Evolutionary conservation across 2,329 filamentous ascomycete species (phyloP), one percentile per base, ranked within the genome.

Genomic region (Lasiodiplodia sp.): DNA sequence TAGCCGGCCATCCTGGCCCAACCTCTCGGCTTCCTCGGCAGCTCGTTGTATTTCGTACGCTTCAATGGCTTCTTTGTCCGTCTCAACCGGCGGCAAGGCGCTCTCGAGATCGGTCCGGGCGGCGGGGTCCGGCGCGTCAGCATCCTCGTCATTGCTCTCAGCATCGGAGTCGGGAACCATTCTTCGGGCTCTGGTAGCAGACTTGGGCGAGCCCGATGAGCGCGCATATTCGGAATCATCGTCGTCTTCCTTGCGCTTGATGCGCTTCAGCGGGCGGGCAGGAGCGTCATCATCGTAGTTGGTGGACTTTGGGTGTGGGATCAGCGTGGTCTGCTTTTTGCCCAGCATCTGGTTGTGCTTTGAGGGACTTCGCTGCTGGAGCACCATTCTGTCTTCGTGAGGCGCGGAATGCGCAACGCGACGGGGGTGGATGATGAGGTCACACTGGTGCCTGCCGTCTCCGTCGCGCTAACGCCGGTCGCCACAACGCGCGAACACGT

Each of bases 11-110:
- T 52, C 66, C 55, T 60, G 55, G 8, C 25, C 49, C 25, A 62
- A 16, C 8, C 28, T 44, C 12, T 34, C 47, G 5, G 83, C 75
- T 71, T 74, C 66, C 66, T 84, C 86, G 23, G 87, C 89, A 34
- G 87, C 86, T 72, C 87, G 87, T 71, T 90, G 89, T 2, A 85
- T 83, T 79, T 97, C 92, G 75, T 97, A 97, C 71, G 92, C 88
- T 70, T 91, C 86, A 69, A 97, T 92, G 2, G 93, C 92, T 69
- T 91, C 86, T 72, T 90, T 85, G 71, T 91, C 90, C 2, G 87
- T 87, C 71, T 87, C 83, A 2, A 95, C 83, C 0, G 86, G 84
- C 16, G 92, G 92, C 6, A 97, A 81, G 6, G 90, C 90, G 70
- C 85, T 89, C 74, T 94, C 92, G 56, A 94, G 82, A 67, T 91